Evolutionary conservation across 2,329 filamentous ascomycete genomes (phyloP).

Genomic region (Sclerotinia nivalis): DNA sequence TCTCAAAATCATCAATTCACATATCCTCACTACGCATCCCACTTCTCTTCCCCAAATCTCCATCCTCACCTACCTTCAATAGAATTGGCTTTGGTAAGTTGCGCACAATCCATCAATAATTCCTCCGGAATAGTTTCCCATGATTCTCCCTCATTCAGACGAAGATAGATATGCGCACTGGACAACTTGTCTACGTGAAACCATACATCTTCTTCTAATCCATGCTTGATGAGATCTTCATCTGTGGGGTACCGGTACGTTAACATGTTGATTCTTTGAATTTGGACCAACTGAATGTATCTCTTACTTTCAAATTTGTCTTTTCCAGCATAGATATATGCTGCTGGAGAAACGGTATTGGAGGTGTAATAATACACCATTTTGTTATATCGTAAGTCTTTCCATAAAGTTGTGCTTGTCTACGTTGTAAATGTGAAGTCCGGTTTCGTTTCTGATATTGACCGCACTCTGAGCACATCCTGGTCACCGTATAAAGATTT

Average conservation of each 20-base stretch:
- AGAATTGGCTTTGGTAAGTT: slow-evolving; percentile 97
- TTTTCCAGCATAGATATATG: slow-evolving; percentile 94
- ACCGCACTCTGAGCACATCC: slow-evolving; percentile 26
- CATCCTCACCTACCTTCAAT: slow-evolving; percentile 70
- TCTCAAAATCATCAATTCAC: neutral
- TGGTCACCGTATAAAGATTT: slow-evolving; percentile 35
- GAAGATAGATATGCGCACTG: slow-evolving; percentile 93
- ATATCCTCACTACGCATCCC: slow-evolving; percentile 21
- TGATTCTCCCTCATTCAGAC: slow-evolving; percentile 71
- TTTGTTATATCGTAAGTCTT: slow-evolving; percentile 33
- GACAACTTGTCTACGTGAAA: slow-evolving; percentile 98
- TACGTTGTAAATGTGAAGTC: neutral
- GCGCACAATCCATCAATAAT: slow-evolving; percentile 84
- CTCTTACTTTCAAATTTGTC: slow-evolving; percentile 93
- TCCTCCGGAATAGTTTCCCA: slow-evolving; percentile 81
- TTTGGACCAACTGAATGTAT: neutral
- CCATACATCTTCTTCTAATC: slow-evolving; percentile 96
- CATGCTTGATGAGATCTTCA: slow-evolving; percentile 92
- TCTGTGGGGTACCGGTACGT: slow-evolving; percentile 56
- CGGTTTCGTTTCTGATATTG: slow-evolving; percentile 39
- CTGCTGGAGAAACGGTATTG: slow-evolving; percentile 75
- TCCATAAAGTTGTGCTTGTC: slow-evolving; percentile 28
- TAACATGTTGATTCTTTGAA: slow-evolving; percentile 16
- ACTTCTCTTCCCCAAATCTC: neutral
- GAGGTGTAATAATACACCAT: slow-evolving; percentile 99